Evolutionary conservation across 345 rosid species (phyloP).

Genomic region (Capsella bursapastoris): DNA sequence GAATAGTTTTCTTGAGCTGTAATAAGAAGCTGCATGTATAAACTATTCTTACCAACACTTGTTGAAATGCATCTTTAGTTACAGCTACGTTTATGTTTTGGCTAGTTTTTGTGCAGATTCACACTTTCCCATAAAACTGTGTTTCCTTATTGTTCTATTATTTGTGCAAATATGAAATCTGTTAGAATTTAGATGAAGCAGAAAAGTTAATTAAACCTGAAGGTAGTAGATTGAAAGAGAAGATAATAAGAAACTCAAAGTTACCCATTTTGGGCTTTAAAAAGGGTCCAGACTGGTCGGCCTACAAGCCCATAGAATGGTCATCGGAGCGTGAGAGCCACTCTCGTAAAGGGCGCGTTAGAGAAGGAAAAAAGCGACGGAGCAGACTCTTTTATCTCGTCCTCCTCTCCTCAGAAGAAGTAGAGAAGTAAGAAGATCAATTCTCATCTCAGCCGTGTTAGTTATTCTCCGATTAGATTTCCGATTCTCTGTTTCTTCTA

Average conservation of each 20-base stretch:
- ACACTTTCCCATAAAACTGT: not conserved
- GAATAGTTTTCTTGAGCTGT: not conserved
- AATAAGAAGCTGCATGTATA: not conserved
- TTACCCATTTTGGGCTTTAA: not conserved
- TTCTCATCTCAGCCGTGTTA: not conserved
- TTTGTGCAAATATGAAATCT: not conserved
- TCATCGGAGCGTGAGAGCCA: not conserved
- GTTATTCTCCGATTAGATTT: not conserved
- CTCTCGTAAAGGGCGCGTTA: not conserved
- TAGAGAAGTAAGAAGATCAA: not conserved
- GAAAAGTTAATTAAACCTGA: not conserved
- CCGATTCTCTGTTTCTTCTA: not conserved
- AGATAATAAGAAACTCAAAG: not conserved
- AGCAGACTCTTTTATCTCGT: too few relatives aligned
- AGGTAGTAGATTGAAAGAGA: not conserved
- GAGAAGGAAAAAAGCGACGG: not conserved
- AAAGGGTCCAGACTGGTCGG: not conserved
- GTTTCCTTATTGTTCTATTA: not conserved
- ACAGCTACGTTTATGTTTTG: not conserved
- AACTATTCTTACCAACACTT: not conserved
- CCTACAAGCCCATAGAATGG: not conserved
- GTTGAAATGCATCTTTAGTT: not conserved
- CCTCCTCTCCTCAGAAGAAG: constrained; percentile 20
- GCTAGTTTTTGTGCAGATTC: not conserved
- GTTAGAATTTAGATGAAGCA: not conserved